Evolutionary conservation across 2,329 filamentous ascomycete species (phyloP), one percentile per base, ranked within the genome.

Genomic region (Pseudogymnoascus sp.): DNA sequence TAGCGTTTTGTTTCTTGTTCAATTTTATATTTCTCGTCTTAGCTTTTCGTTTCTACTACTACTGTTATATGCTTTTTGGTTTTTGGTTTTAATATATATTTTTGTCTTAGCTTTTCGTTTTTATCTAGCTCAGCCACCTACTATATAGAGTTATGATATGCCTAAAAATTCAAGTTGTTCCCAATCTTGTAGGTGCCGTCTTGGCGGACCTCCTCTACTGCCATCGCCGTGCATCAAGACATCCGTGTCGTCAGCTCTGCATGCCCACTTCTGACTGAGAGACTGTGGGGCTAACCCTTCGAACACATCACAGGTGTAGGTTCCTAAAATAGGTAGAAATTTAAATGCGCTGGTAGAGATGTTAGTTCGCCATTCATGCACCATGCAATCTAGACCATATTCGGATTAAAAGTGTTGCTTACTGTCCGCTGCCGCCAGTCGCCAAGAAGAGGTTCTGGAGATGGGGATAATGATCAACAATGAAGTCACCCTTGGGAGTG

Each of bases 401-500:
- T 7, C 11, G 23, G 34, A 34, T 16, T 9, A 34, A 59, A 5
- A 23, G 18, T 34, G 23, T 59, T 61, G 11, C 59, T 38, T 61
- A 61, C 59, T 81, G 79, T 36, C 79, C 79, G 21, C 77, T 77
- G 0, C 79, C 79, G 0, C 79, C 81, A 0, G 78, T 80, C 0
- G 79, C 80, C 1, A 83, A 34, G 64, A 83, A 82, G 0, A 82
- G 65, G 0, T 78, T 77, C 2, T 76, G 68, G 6, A 79, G 73
- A 1, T 64, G 64, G 0, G 84, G 84, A 64, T 87, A 84, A 63
- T 82, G 77, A 18, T 81, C 79, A 23, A 87, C 78, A 53, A 88
- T 77, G 69, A 87, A 88, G 66, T 88, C 82, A 1, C 84, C 84
- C n/a, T 79, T 78, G 0, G 84, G 84, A 63, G 85, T 88, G 73